Evolutionary conservation across 2,329 filamentous ascomycete genomes (phyloP).

Genomic region (Lasiodiplodia sp.): DNA sequence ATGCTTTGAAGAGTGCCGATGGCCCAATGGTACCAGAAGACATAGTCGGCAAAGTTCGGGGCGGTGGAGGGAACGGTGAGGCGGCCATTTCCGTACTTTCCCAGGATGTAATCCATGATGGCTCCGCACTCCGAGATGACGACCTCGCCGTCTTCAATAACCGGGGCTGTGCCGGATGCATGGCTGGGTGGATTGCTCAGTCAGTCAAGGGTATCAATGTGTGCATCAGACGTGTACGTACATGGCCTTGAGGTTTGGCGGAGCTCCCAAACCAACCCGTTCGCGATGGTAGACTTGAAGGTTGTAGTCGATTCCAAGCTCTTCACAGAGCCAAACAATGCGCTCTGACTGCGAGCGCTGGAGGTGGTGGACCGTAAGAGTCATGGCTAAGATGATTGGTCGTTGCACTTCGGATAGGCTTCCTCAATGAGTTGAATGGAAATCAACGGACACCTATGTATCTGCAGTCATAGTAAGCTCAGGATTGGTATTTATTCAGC

Average conservation of each 20-base stretch:
- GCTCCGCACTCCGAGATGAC: constrained; percentile 67
- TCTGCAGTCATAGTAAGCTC: too few species aligned
- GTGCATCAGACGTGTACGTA: constrained; percentile 26
- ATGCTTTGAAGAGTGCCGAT: constrained; percentile 50
- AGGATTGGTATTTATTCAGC: too few species aligned
- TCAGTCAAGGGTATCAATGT: constrained; percentile 31
- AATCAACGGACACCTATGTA: too few species aligned
- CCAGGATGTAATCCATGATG: constrained; percentile 67
- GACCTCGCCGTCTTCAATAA: constrained; percentile 65
- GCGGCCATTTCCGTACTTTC: constrained; percentile 52
- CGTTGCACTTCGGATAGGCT: too few species aligned
- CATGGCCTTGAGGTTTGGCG: constrained; percentile 39
- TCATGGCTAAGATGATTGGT: neutral
- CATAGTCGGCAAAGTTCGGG: constrained; percentile 64
- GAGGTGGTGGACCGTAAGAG: constrained; percentile 46
- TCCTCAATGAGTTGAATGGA: too few species aligned
- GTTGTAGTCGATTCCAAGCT: constrained; percentile 64
- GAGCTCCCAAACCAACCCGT: constrained; percentile 44
- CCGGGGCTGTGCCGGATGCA: constrained; percentile 63
- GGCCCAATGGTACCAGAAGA: constrained; percentile 71
- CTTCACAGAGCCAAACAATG: constrained; percentile 70
- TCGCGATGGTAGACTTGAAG: constrained; percentile 56
- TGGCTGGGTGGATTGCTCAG: constrained; percentile 44
- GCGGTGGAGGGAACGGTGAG: constrained; percentile 56
- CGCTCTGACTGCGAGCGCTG: constrained; percentile 67